Conservation (phyloP, 257 asterid genomes). For the Nicotiana noctiflora region DNA sequence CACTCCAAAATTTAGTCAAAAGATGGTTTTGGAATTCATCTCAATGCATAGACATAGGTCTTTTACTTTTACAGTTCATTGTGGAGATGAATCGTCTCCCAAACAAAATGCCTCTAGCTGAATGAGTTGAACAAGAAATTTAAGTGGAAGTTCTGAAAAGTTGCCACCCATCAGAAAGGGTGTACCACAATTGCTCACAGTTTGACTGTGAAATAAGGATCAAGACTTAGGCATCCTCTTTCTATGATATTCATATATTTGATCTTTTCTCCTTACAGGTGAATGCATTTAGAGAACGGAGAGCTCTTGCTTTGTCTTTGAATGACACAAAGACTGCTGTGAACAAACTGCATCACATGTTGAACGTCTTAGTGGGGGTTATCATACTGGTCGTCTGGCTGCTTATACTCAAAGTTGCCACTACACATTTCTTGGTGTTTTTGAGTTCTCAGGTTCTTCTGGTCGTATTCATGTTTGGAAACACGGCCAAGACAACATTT, state of each 20-base stretch:
- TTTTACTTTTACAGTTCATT: background rate
- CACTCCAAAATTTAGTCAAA: background rate
- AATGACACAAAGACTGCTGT: constrained; percentile 96
- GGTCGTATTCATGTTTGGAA: constrained; percentile 88
- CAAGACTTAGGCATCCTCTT: background rate
- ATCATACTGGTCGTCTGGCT: constrained; percentile 58
- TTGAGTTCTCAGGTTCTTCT: constrained; percentile 82
- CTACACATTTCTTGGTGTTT: constrained; percentile 67
- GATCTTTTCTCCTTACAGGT: constrained; percentile 38
- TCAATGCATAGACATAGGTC: background rate
- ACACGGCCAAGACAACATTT: constrained; percentile 83
- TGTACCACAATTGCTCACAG: background rate
- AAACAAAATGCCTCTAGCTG: background rate
- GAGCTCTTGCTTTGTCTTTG: constrained; percentile 88
- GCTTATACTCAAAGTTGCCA: constrained; percentile 74
- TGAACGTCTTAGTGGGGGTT: constrained; percentile 52
- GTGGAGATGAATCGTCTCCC: background rate
- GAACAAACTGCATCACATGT: constrained; percentile 79
- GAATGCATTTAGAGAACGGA: constrained; percentile 75
- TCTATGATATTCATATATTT: background rate
- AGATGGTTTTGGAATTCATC: background rate
- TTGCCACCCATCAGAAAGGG: background rate
- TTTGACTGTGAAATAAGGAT: background rate
- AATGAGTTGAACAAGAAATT: background rate
- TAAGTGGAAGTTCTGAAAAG: background rate